A percentile compares a stretch with the other conserved stretches of the same genome.
Conservation (phyloP, 129 eudicot species). For the Glebionis coronaria region DNA sequence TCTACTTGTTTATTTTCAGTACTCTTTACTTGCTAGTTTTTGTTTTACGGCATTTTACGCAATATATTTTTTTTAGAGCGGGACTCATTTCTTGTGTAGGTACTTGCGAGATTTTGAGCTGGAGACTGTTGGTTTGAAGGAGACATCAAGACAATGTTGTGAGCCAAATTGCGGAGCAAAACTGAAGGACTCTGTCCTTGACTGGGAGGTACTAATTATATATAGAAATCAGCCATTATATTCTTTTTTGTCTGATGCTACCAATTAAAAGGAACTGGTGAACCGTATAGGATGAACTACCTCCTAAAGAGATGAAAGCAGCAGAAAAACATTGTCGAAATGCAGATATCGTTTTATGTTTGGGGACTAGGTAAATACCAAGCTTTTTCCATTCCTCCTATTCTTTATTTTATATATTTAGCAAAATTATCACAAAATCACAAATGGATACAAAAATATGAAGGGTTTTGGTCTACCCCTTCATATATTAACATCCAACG, state of each 20-base stretch:
- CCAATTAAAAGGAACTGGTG: neutral
- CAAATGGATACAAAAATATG: neutral
- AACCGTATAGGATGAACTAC: slow-evolving; percentile 52
- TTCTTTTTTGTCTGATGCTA: neutral
- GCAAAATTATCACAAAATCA: neutral
- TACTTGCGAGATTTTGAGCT: slow-evolving; percentile 61
- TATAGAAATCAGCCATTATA: too few relatives aligned
- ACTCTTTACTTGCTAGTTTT: neutral
- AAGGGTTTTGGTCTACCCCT: slow-evolving; percentile 1
- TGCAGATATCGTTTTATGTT: slow-evolving; percentile 58
- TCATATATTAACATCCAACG: neutral
- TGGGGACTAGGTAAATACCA: slow-evolving; percentile 56
- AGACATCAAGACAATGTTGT: slow-evolving; percentile 58
- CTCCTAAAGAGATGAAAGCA: slow-evolving; percentile 50
- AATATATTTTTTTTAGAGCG: neutral
- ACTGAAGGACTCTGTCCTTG: slow-evolving; percentile 62
- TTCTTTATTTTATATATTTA: neutral
- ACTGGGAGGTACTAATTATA: slow-evolving; percentile 58
- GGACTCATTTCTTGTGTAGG: slow-evolving; percentile 29
- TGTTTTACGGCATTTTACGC: neutral
- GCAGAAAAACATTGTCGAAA: slow-evolving; percentile 63
- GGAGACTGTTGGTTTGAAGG: slow-evolving; percentile 63
- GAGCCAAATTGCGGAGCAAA: slow-evolving; percentile 48
- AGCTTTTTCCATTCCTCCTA: neutral
- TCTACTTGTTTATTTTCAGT: neutral